phyloP scores from a whole-genome alignment of 148 eudicot species.

The Vaccinium myrtillus region DNA sequence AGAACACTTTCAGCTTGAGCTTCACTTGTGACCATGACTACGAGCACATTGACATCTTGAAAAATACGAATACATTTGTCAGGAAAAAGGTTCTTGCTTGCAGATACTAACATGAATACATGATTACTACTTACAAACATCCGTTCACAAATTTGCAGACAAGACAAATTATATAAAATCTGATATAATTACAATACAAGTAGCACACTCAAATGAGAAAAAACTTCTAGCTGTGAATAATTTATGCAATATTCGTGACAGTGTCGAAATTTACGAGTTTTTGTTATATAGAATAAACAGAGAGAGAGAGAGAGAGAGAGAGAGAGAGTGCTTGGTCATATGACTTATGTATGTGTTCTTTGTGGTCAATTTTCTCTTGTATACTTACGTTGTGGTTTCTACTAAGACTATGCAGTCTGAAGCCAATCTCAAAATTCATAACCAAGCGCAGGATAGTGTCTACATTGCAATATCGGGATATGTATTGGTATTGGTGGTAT shows the following conservation, averaged over 20 bases:
- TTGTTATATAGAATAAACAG: not conserved
- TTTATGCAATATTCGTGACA: not conserved
- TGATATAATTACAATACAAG: not conserved
- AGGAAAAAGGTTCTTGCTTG: conserved; percentile 1
- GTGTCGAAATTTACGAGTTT: not conserved
- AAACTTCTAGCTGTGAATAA: not conserved
- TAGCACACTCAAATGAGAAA: conserved; percentile 3
- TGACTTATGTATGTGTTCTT: not conserved
- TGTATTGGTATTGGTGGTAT: not conserved
- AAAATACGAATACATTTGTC: conserved; percentile 12
- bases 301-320: not conserved
- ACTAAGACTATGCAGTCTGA: not conserved
- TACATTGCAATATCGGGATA: not conserved
- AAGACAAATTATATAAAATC: not conserved
- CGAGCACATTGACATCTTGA: conserved; percentile 88
- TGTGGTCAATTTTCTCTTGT: not conserved
- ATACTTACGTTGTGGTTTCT: not conserved
- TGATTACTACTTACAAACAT: not conserved
- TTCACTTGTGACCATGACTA: conserved; percentile 98
- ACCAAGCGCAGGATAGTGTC: not conserved
- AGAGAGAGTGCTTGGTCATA: not conserved
- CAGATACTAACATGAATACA: not conserved
- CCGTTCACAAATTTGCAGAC: not conserved
- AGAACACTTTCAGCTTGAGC: conserved; percentile 95
- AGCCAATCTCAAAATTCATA: not conserved